Percentiles rank a stretch among this genome's conserved stretches.
phyloP scores from a whole-genome alignment of 2,329 filamentous ascomycete genomes.

The Pseudovirgaria hyperparasitica region DNA sequence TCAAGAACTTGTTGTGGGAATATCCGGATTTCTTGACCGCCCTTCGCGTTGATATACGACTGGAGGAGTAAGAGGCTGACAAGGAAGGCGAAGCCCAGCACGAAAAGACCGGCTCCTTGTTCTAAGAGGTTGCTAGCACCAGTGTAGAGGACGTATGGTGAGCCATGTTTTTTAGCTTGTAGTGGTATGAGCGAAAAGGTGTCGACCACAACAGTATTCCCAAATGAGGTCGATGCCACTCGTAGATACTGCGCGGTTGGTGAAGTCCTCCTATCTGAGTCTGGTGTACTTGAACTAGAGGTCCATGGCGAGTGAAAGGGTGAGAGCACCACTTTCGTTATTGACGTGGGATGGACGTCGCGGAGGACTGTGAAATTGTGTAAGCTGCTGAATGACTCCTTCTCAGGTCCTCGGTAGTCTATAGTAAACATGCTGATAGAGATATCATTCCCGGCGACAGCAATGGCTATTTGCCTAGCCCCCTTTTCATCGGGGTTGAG shows the following conservation, averaged over 20 bases:
- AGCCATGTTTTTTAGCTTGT: constrained; percentile 31
- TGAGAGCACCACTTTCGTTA: constrained; percentile 41
- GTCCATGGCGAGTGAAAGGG: constrained; percentile 29
- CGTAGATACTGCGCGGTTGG: constrained; percentile 49
- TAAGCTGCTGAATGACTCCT: constrained; percentile 35
- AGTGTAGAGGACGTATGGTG: constrained; percentile 58
- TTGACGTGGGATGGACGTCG: constrained; percentile 41
- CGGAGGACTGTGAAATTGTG: constrained; percentile 37
- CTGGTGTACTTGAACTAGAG: constrained; percentile 8
- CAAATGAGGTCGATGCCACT: constrained; percentile 69
- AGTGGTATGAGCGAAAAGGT: constrained; percentile 53
- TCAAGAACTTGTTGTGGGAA: too few species aligned
- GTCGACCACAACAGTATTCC: constrained; percentile 68
- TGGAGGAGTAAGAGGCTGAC: constrained; percentile 52
- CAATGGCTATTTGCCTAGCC: constrained; percentile 66
- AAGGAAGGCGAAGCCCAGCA: constrained; percentile 48
- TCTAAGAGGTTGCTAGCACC: constrained; percentile 27
- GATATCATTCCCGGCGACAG: constrained; percentile 66
- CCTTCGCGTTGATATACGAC: constrained; percentile 41
- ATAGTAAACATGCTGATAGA: constrained; percentile 69
- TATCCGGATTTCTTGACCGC: too few species aligned
- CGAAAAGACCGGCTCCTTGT: constrained; percentile 41
- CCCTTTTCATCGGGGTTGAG: constrained; percentile 46
- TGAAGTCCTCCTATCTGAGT: constrained; percentile 11
- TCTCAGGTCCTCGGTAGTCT: constrained; percentile 46